A percentile compares a stretch with the other conserved stretches of the same genome.
Conservation (phyloP, 805 yeast genomes). For the Wickerhamiella hasegawae region DNA sequence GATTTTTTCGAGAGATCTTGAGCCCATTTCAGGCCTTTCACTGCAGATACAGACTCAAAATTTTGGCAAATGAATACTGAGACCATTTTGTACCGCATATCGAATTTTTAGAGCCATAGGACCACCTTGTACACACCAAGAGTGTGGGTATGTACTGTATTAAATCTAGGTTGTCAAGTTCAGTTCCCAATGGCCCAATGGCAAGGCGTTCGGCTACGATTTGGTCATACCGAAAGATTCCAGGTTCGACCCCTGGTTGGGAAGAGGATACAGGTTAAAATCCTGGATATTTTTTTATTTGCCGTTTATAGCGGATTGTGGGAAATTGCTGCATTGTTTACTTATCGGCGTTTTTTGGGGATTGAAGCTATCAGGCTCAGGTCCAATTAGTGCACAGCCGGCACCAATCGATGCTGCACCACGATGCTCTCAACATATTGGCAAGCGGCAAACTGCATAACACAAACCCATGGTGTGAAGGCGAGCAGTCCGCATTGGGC, state of each 20-base stretch:
- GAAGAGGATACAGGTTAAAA: constrained; percentile 2
- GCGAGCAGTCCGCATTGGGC: no score
- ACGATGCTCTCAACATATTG: no score
- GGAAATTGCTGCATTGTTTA: neutral
- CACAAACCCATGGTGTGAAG: no score
- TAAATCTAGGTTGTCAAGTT: neutral
- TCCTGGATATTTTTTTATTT: neutral
- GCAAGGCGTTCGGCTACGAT: constrained; percentile 9
- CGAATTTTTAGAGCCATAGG: neutral
- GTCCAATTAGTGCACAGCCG: no score
- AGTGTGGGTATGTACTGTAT: neutral
- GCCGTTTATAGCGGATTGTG: neutral
- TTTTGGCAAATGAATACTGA: neutral
- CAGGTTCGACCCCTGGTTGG: constrained; percentile 10
- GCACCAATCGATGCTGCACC: no score
- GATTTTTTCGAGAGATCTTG: neutral
- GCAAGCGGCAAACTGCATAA: no score
- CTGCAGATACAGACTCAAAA: neutral
- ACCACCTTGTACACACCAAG: neutral
- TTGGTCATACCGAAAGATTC: constrained; percentile 7
- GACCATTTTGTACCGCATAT: neutral
- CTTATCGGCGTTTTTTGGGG: neutral
- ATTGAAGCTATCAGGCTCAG: neutral
- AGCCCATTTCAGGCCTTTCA: neutral
- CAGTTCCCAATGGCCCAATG: constrained; percentile 8